Evolutionary conservation across 2,329 filamentous ascomycete species (phyloP), one percentile per base, ranked within the genome.

Genomic region (Neofusicoccum parvum): DNA sequence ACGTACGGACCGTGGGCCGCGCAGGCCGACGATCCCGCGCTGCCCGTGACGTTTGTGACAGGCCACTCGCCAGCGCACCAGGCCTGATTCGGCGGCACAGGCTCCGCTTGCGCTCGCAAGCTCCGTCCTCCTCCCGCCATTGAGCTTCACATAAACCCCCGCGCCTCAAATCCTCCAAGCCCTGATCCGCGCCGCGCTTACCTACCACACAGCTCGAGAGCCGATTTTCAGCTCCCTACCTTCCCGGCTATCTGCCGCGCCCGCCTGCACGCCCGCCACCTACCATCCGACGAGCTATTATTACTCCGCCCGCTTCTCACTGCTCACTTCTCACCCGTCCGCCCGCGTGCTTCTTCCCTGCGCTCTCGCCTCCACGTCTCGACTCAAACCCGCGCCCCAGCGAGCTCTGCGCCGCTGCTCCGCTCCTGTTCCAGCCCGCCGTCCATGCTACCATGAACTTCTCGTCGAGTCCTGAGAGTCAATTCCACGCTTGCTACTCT

Each of bases 401-500:
- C 56, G 43, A 36, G 56, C 56, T 36, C 23, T n/a, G 6, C 37
- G 41, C 43, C 41, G 56, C 56, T 48, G 27, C 41, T 37, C 39
- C 41, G 45, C 27, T 20, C 43, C 41, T 20, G 11, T 27, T 17
- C 14, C 27, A 36, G 17, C 20, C 37, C 23, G 17, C 53, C 43
- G 50, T 45, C 51, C 41, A 65, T 65, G 53, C 56, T 65, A 65
- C 50, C 64, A 65, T 65, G 64, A 65, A 15, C 54, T 62, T 60
- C 39, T 48, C 39, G 48, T 65, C 64, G 36, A 62, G 54, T 56
- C 64, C 64, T 62, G 48, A 65, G 48, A 53, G 39, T 27, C 64
- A 54, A 54, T 65, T 46, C 48, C 64, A 65, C 64, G 64, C 64
- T 23, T 60, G 64, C 50, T 65, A 65, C 48, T 65, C 64, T 23